Conservation (phyloP, 2,329 filamentous ascomycete species). For the Hypoxylon sp. region DNA sequence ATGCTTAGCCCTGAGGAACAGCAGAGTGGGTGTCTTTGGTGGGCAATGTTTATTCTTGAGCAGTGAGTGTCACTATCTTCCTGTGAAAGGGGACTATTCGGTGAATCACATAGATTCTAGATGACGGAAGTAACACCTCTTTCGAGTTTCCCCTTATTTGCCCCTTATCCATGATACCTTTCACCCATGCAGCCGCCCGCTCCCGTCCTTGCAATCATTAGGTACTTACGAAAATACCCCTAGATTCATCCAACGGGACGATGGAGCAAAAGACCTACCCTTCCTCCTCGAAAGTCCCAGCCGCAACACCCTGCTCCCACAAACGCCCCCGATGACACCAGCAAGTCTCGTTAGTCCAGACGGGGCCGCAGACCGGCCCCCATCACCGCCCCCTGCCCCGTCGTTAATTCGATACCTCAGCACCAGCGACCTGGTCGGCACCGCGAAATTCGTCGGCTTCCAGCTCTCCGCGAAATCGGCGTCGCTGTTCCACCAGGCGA, state of each 20-base stretch:
- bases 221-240: constrained; percentile 5
- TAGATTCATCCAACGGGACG: constrained; percentile 55
- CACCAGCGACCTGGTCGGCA: constrained; percentile 46
- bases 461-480: constrained; percentile 54
- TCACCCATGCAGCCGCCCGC: background rate
- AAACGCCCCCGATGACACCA: constrained; percentile 47
- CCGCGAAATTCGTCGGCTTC: constrained; percentile 48
- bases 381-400: constrained; percentile 10
- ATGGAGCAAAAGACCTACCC: constrained; percentile 49
- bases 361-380: constrained; percentile 7
- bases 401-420: constrained; percentile 36
- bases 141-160: background rate
- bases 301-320: constrained; percentile 51
- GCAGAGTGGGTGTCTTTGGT: constrained; percentile 60
- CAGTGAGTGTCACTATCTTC: constrained; percentile 53
- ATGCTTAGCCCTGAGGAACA: constrained; percentile 54
- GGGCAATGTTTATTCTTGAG: constrained; percentile 62
- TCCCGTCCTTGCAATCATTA: background rate
- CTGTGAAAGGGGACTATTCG: background rate
- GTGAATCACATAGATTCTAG: background rate
- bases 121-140: background rate
- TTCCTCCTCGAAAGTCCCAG: constrained; percentile 54
- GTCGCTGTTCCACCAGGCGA: constrained; percentile 52
- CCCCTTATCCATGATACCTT: background rate
- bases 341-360: background rate